Evolutionary conservation across 345 rosid species (phyloP), one percentile per base, ranked within the genome.

Genomic region (Syzygium aqueum): DNA sequence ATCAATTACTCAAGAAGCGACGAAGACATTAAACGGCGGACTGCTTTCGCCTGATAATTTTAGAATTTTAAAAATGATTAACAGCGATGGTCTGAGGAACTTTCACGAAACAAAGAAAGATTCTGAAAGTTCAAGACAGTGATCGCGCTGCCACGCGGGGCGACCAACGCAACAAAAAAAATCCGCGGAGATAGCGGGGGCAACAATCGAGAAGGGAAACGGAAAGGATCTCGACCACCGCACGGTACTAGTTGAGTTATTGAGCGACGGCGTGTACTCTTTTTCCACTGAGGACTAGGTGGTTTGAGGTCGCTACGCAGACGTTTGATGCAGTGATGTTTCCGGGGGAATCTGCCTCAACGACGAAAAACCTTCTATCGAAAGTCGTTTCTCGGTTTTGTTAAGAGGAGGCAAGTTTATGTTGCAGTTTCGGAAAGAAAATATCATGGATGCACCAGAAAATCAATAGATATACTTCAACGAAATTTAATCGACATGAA

Each of bases 1-100:
- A 65, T 65, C 15, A 14, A 63, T 65, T 65, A 65, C 11, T 65
- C 21, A 1, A 28, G 15, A 63, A 28, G 57, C 25, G 25, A 63
- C 28, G 33, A 6, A 28, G 0, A 0, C 15, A 28, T 15, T 15
- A 28, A 63, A 63, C 28, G 77, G 9, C 5, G 0, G 28, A 1
- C 8, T 6, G 11, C 11, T 37, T 63, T 28, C 9, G 15, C 0
- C 2, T 61, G n/a, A 63, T 63, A 14, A 63, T 15, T 15, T 63
- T n/a, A 40, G 15, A 63, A 16, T 7, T 63, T n/a, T 63, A 0
- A n/a, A n/a, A 14, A 63, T 28, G 28, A 63, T 63, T n/a, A 63
- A 15, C 9, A 40, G 43, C 43, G 30, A 4, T 6, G 3, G 3
- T n/a, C 2, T 3, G 37, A 63, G 0, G n/a, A 61, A 1, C 30